Evolutionary conservation across 192 early-diverging fungal genomes (phyloP).

Genomic region (Coemansia furcata): DNA sequence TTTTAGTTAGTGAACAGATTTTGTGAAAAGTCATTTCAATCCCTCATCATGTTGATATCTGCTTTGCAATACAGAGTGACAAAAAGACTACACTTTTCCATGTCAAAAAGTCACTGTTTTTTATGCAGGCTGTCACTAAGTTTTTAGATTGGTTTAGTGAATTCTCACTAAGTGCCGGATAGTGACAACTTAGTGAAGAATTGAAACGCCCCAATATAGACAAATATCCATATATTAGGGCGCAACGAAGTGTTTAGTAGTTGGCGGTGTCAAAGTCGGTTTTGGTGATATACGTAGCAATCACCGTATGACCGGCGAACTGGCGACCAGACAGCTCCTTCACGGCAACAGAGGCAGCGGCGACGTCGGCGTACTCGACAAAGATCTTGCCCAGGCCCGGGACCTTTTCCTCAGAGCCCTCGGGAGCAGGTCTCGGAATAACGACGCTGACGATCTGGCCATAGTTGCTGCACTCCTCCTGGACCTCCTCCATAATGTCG

Average conservation of each 20-base stretch:
- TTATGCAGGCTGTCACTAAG: no score
- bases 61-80: no score
- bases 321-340: conserved; percentile 86
- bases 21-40: no score
- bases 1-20: no score
- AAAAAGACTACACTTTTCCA: no score
- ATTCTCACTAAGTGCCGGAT: no score
- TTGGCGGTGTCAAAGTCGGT: conserved; percentile 67
- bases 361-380: conserved; percentile 65
- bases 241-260: conserved; percentile 37
- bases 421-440: conserved; percentile 75
- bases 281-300: conserved; percentile 80
- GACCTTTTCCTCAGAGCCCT: conserved; percentile 38
- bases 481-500: conserved; percentile 89
- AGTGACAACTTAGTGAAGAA: no score
- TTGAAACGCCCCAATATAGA: no score
- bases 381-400: conserved; percentile 92
- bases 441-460: conserved; percentile 75
- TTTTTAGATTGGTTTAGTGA: no score
- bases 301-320: conserved; percentile 90
- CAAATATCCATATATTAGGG: no score
- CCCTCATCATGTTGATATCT: no score
- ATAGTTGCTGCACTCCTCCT: conserved; percentile 85
- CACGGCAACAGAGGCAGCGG: conserved; percentile 67
- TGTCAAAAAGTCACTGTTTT: no score